Evolutionary conservation across 345 rosid species (phyloP).

Genomic region (Limnanthes douglasii): DNA sequence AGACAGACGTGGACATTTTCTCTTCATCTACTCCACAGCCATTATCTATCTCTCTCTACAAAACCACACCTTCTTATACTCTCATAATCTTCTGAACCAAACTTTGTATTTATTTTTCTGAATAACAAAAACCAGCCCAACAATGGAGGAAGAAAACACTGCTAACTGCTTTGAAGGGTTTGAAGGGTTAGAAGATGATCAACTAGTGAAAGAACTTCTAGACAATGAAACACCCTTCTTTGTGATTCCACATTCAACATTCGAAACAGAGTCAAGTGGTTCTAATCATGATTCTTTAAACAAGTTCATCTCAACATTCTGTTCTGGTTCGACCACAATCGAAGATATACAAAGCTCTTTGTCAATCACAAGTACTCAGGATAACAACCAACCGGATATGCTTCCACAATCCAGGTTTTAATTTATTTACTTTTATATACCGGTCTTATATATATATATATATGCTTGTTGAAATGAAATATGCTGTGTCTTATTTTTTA

Average conservation of each 20-base stretch:
- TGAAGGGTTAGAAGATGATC: conserved; percentile 20
- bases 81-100: too few species aligned
- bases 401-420: conserved; percentile 17
- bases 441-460: neutral
- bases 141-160: conserved; percentile 16
- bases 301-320: conserved; percentile 19
- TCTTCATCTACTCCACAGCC: too few species aligned
- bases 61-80: too few species aligned
- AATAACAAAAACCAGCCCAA: too few species aligned
- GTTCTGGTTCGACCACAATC: conserved; percentile 48
- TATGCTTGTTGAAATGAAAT: conserved; percentile 2
- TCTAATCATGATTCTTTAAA: conserved; percentile 14
- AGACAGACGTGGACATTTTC: too few species aligned
- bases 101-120: too few species aligned
- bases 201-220: conserved; percentile 32
- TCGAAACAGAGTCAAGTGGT: conserved; percentile 3
- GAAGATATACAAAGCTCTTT: conserved; percentile 36
- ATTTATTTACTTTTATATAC: conserved; percentile 4
- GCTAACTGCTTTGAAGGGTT: conserved; percentile 10
- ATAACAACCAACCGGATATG: conserved; percentile 8
- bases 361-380: conserved; percentile 6
- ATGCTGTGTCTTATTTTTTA: too few species aligned
- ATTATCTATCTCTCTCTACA: too few species aligned
- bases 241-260: conserved; percentile 12
- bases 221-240: conserved; percentile 35